Base-by-base conservation (phyloP, 2,329 filamentous ascomycete genomes). In the Fusarium incarnatum region DNA sequence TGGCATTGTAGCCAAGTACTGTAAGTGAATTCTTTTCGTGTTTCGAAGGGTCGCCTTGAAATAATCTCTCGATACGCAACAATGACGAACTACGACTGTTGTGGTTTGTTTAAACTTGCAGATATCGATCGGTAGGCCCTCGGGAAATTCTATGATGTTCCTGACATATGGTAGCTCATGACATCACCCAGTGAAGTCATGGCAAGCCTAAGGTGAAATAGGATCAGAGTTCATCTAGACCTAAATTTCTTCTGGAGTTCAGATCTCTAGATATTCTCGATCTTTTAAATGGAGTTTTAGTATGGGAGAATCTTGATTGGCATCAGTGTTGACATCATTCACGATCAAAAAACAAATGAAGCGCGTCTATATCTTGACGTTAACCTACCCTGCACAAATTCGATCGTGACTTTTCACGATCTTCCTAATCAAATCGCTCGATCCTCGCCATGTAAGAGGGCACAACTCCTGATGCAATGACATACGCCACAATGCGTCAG, bases 321-420 rank as follows among this genome's bases (percentile, higher is more conserved):
- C 22, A 6, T 45, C 20, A 15, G 47, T 22, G n/a, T 20, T 64
- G 28, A 47, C 28, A 40, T 30, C 23, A 32, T 16, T 49, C n/a
- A 13, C 16, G 8, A 13, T 13, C 3, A 30, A 44, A 22, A 28
- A 28, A 12, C 20, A 23, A 16, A 15, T 23, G 8, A 44, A 15
- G 13, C 40, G 20, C 20, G 41, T 18, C 12, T 16, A 22, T 6
- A 16, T 13, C 9, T 25, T 4, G 12, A 30, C 23, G 15, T 23
- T 10, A 2, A 15, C 15, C 11, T 69, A 70, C 66, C 66, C 67
- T 69, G 18, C 8, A 69, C 44, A 8, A 44, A 13, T n/a, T 9
- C 12, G 23, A 54, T 34, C 27, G 16, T 7, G 10, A 16, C 3
- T 57, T 13, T 9, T 44, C 52, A 52, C 60, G 23, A 69, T 66